phyloP scores from a whole-genome alignment of 345 rosid genomes.

The Gossypioides kirkii region DNA sequence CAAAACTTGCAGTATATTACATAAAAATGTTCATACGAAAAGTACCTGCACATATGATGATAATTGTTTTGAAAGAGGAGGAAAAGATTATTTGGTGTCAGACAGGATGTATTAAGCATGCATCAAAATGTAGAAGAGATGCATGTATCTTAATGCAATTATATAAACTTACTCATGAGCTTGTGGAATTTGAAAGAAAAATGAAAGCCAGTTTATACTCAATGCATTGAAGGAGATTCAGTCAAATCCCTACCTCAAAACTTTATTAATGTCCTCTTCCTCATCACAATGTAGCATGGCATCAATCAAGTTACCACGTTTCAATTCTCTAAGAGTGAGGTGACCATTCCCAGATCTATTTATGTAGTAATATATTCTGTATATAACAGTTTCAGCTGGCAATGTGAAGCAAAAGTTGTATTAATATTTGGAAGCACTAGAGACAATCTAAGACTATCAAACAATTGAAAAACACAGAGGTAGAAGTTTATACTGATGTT shows the following conservation, averaged over 20 bases:
- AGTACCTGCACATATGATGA: slow-evolving; percentile 50
- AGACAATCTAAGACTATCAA: not conserved
- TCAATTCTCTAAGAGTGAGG: slow-evolving; percentile 83
- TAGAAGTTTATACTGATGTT: slow-evolving; percentile 2
- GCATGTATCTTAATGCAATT: slow-evolving; percentile 5
- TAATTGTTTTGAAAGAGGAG: not conserved
- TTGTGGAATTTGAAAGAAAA: not conserved
- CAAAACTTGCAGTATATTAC: slow-evolving; percentile 98
- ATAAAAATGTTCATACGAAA: slow-evolving; percentile 94
- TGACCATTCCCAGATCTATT: slow-evolving; percentile 90
- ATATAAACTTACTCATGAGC: not conserved
- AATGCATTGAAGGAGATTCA: slow-evolving; percentile 12
- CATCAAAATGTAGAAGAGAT: not conserved
- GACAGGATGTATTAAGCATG: not conserved
- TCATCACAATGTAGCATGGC: slow-evolving; percentile 95
- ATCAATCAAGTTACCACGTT: slow-evolving; percentile 80
- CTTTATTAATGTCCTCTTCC: slow-evolving; percentile 98
- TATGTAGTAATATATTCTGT: slow-evolving; percentile 90
- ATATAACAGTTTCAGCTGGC: slow-evolving; percentile 98
- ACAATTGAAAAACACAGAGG: not conserved
- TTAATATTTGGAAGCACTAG: not conserved
- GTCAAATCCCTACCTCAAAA: slow-evolving; percentile 57
- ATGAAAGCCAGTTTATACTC: not conserved
- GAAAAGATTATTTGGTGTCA: slow-evolving; percentile 3
- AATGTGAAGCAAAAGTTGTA: slow-evolving; percentile 7